Conservation (phyloP, 2,329 filamentous ascomycete genomes). For the Fusarium fujikuroi region DNA sequence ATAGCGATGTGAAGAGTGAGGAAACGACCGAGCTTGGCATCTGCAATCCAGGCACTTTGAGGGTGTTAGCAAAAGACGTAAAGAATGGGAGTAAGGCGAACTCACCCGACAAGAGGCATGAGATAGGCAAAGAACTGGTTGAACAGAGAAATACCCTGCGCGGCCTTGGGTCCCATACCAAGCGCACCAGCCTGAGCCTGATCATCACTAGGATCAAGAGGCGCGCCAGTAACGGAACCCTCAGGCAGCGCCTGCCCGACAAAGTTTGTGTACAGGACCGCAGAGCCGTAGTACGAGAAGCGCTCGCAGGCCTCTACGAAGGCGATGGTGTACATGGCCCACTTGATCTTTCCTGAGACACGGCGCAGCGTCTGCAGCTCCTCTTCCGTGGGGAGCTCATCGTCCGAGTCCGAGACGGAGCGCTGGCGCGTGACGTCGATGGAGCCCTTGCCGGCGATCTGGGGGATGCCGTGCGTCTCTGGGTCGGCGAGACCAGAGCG, state of each 20-base stretch:
- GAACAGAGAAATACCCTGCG: slow-evolving; percentile 60
- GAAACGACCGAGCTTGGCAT: slow-evolving; percentile 78
- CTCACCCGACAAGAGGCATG: slow-evolving; percentile 66
- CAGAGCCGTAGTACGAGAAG: slow-evolving; percentile 81
- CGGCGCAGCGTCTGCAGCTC: slow-evolving; percentile 70
- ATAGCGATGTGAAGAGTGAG: slow-evolving; percentile 77
- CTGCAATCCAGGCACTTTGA: slow-evolving; percentile 66
- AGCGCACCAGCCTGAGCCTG: slow-evolving; percentile 61
- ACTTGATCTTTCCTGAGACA: slow-evolving; percentile 72
- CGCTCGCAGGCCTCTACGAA: slow-evolving; percentile 81
- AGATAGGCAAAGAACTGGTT: slow-evolving; percentile 72
- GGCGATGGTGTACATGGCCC: slow-evolving; percentile 74
- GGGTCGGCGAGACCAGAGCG: slow-evolving; percentile 47
- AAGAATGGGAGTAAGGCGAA: too few species aligned
- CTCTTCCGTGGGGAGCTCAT: slow-evolving; percentile 66
- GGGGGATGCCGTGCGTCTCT: slow-evolving; percentile 45
- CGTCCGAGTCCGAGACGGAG: slow-evolving; percentile 45
- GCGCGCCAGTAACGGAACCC: slow-evolving; percentile 65
- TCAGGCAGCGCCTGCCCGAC: slow-evolving; percentile 65
- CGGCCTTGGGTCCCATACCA: slow-evolving; percentile 67
- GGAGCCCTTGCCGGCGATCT: slow-evolving; percentile 44
- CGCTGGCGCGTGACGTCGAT: slow-evolving; percentile 45
- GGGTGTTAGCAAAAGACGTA: slow-evolving; percentile 1
- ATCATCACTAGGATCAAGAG: slow-evolving; percentile 38
- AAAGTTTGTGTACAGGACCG: slow-evolving; percentile 75